phyloP scores from a whole-genome alignment of 176 grass and related monocot genomes.

The Eleusine indica region DNA sequence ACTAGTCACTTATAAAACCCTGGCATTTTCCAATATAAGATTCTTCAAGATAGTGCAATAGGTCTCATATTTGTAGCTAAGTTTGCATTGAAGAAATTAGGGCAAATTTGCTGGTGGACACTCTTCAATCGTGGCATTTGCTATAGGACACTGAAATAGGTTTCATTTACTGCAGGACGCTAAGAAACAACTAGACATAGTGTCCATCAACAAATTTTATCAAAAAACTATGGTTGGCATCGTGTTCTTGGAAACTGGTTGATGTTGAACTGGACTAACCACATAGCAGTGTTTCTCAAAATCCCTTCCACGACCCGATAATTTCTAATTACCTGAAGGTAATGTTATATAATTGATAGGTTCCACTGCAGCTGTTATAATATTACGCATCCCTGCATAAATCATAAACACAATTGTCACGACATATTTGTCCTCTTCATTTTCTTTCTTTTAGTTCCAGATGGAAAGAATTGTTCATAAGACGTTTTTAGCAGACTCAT shows the following conservation, averaged over 20 bases:
- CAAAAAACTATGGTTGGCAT: not conserved
- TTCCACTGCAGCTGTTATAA: conserved; percentile 13
- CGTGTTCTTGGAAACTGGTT: not conserved
- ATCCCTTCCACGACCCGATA: not conserved
- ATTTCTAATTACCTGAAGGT: not conserved
- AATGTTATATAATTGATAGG: not conserved
- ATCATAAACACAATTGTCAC: not conserved
- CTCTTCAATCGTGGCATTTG: no score
- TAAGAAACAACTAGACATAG: no score
- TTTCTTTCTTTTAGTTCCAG: conserved; percentile 18
- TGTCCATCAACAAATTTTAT: no score
- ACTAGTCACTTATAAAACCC: not conserved
- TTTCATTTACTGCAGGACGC: no score
- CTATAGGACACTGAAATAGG: no score
- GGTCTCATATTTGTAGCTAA: not conserved
- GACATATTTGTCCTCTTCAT: not conserved
- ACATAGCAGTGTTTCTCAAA: not conserved
- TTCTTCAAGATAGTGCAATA: not conserved
- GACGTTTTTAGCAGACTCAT: not conserved
- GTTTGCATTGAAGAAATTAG: not conserved
- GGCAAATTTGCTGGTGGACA: no score
- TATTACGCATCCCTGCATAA: not conserved
- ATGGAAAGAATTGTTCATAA: conserved; percentile 24
- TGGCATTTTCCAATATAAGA: not conserved
- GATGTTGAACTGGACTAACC: not conserved